phyloP scores from a whole-genome alignment of 306 rosid genomes.

The Citrullus mucosospermus region DNA sequence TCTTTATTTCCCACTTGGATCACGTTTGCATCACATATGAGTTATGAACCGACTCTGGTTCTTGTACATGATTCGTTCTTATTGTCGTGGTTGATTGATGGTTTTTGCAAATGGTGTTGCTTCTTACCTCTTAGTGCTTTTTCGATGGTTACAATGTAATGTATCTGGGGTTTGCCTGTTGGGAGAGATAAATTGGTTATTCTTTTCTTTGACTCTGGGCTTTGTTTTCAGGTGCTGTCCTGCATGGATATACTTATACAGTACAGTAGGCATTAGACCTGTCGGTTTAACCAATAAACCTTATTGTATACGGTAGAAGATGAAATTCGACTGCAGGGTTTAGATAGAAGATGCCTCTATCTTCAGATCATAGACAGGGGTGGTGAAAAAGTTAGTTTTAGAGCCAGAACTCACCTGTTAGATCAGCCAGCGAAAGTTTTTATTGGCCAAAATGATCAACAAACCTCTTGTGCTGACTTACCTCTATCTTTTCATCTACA shows the following conservation, averaged over 20 bases:
- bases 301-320: background rate
- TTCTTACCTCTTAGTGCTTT: background rate
- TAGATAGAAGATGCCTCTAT: background rate
- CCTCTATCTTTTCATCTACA: conserved; percentile 64
- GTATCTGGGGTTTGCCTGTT: background rate
- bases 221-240: background rate
- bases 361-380: background rate
- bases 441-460: conserved; percentile 39
- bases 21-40: background rate
- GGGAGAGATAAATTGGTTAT: background rate
- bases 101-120: background rate
- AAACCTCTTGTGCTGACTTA: conserved; percentile 71
- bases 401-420: background rate
- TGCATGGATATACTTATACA: background rate
- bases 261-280: background rate
- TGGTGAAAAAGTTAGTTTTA: background rate
- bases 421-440: background rate
- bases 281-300: background rate
- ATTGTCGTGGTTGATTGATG: background rate
- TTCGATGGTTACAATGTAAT: background rate
- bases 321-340: too few relatives aligned
- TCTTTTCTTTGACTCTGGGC: background rate
- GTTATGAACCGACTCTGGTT: background rate
- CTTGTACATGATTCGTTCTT: background rate
- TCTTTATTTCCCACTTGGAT: background rate